phyloP scores from a whole-genome alignment of 2,329 filamentous ascomycete species.

The Cercospora beticola region DNA sequence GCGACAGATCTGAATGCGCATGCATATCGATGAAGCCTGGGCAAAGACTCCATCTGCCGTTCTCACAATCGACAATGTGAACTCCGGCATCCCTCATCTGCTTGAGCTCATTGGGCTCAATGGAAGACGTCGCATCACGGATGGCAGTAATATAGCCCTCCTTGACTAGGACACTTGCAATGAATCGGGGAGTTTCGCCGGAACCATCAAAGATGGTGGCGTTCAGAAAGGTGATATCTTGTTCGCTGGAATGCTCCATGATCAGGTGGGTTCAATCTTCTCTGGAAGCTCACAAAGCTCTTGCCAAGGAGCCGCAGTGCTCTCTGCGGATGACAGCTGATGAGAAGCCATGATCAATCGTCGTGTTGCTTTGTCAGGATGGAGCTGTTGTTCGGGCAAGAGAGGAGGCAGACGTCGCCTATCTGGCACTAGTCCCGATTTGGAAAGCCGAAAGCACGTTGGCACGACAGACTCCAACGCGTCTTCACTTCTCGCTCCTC shows the following conservation, averaged over 20 bases:
- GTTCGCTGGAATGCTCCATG: not conserved
- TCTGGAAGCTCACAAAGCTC: not conserved
- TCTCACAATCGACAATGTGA: constrained; percentile 30
- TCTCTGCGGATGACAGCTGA: not conserved
- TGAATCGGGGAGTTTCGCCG: constrained; percentile 23
- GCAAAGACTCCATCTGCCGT: constrained; percentile 30
- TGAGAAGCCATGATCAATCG: not conserved
- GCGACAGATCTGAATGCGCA: constrained; percentile 34
- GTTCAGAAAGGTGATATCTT: constrained; percentile 26
- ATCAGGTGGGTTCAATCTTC: not conserved
- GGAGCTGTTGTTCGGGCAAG: not conserved
- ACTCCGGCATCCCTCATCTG: not conserved
- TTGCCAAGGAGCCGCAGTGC: not conserved
- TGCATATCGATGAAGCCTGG: constrained; percentile 38
- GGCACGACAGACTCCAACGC: not conserved
- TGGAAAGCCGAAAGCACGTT: not conserved
- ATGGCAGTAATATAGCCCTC: constrained; percentile 27
- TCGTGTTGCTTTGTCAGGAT: not conserved
- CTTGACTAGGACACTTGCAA: constrained; percentile 25
- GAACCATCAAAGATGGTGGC: constrained; percentile 32
- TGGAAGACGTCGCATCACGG: not conserved
- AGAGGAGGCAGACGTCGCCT: not conserved
- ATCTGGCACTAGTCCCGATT: not conserved
- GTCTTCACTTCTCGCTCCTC: not conserved
- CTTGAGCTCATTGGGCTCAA: not conserved